These are phyloP conservation scores for Alternaria burnsii DNA, from an alignment of 2,329 filamentous ascomycete species.

Conservation along the genomic window DNA sequence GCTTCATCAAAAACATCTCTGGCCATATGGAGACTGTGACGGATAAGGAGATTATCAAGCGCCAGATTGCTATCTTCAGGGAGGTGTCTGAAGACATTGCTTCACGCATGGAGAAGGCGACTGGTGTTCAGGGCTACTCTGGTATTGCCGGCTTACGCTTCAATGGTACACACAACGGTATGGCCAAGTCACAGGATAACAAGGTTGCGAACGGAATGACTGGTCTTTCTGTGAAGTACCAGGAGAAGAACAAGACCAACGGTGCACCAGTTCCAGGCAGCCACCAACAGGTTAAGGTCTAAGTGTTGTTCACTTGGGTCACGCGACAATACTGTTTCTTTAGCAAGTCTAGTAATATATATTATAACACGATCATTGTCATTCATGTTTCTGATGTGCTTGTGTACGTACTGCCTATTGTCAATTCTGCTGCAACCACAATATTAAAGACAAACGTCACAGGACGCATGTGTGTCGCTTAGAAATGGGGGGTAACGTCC, in stretches of 20 bases:
- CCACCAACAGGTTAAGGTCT: no score
- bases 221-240: no score
- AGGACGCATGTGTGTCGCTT: not conserved
- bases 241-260: slow-evolving; percentile 53
- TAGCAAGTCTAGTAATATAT: no score
- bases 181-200: slow-evolving; percentile 59
- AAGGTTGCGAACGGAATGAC: slow-evolving; percentile 62
- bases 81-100: slow-evolving; percentile 69
- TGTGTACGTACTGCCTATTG: no score
- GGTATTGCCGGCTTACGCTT: slow-evolving; percentile 65
- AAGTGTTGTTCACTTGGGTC: no score
- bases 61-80: slow-evolving; percentile 71
- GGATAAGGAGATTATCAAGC: slow-evolving; percentile 68
- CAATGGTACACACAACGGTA: slow-evolving; percentile 69
- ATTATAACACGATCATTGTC: no score
- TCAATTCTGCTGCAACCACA: no score
- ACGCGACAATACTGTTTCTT: no score
- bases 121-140: slow-evolving; percentile 67
- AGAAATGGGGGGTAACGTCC: not conserved
- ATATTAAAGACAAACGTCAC: not conserved
- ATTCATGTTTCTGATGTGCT: no score
- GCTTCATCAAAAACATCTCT: slow-evolving; percentile 68
- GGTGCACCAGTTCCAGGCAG: no score
- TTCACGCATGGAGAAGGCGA: slow-evolving; percentile 67
- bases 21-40: slow-evolving; percentile 69